These are phyloP conservation scores for Acanthamoeba sp. DNA, from an alignment of 208 protist genomes.

Conservation along the genomic window DNA sequence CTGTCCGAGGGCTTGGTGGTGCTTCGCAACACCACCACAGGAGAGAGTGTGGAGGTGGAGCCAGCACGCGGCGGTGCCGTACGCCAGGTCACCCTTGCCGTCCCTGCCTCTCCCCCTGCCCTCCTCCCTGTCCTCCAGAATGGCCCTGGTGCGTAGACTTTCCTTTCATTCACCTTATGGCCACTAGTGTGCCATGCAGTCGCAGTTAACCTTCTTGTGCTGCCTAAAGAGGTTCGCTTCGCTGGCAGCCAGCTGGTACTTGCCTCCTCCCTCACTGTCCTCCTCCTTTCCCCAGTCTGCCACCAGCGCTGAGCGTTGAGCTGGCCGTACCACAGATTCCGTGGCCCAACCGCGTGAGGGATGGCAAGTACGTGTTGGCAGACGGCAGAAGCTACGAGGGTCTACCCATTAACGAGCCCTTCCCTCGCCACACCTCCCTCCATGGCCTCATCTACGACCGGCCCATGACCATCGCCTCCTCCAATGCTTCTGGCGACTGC, in stretches of 20 bases:
- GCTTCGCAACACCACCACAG: background rate
- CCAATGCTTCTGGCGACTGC: background rate
- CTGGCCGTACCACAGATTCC: slow-evolving; percentile 7
- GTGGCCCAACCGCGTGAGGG: slow-evolving; percentile 17
- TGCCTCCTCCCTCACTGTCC: background rate
- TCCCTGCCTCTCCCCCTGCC: background rate
- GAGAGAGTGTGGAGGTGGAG: background rate
- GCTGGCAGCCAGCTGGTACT: slow-evolving; percentile 6
- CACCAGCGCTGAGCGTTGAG: background rate
- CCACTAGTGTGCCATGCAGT: too few species aligned
- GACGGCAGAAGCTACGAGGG: background rate
- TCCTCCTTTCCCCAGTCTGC: background rate
- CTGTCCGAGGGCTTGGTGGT: background rate
- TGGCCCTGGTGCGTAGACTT: background rate
- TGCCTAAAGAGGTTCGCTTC: background rate
- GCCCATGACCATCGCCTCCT: background rate
- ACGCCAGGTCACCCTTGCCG: background rate
- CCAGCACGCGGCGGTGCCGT: background rate
- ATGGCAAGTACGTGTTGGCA: slow-evolving; percentile 19
- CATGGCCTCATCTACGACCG: slow-evolving; percentile 31
- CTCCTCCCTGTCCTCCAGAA: background rate
- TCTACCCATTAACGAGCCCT: slow-evolving; percentile 59
- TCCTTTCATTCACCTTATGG: background rate
- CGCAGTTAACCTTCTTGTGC: background rate
- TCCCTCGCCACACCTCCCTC: slow-evolving; percentile 1